phyloP scores from a whole-genome alignment of 495 filamentous ascomycete genomes.

The Aspergillus sclerotioniger region DNA sequence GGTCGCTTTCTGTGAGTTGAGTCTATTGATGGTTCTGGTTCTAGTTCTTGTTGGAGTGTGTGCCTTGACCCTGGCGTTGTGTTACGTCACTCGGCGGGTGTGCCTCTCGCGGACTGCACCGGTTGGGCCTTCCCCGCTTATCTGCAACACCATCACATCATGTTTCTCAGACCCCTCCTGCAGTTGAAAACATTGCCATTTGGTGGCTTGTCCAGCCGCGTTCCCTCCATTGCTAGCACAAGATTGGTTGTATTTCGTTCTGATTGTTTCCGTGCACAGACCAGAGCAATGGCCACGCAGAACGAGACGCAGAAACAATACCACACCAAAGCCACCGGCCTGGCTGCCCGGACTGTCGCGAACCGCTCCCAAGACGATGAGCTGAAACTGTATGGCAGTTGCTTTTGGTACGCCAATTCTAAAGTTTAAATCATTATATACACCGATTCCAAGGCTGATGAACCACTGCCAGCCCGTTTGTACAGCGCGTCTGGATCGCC shows the following conservation, averaged over 20 bases:
- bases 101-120: background rate
- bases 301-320: slow-evolving; percentile 63
- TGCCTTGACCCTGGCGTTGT: background rate
- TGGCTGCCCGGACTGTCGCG: slow-evolving; percentile 70
- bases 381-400: slow-evolving; percentile 82
- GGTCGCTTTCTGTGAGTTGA: slow-evolving; percentile 54
- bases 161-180: slow-evolving; percentile 5
- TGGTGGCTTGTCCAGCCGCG: background rate
- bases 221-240: background rate
- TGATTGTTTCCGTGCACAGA: slow-evolving; percentile 17
- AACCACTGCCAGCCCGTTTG: slow-evolving; percentile 62
- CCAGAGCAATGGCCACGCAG: slow-evolving; percentile 45
- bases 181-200: background rate
- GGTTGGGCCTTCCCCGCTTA: slow-evolving; percentile 6
- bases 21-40: slow-evolving; percentile 18
- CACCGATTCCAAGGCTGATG: slow-evolving; percentile 20
- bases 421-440: slow-evolving; percentile 1
- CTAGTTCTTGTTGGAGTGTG: slow-evolving; percentile 9
- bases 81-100: slow-evolving; percentile 19
- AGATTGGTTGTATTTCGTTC: slow-evolving; percentile 7
- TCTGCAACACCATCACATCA: background rate
- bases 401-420: slow-evolving; percentile 72
- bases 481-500: slow-evolving; percentile 94
- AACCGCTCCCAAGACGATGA: slow-evolving; percentile 67
- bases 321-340: slow-evolving; percentile 79